Evolutionary conservation across 495 filamentous ascomycete genomes (phyloP).

Genomic region (Neurospora sublineolata): DNA sequence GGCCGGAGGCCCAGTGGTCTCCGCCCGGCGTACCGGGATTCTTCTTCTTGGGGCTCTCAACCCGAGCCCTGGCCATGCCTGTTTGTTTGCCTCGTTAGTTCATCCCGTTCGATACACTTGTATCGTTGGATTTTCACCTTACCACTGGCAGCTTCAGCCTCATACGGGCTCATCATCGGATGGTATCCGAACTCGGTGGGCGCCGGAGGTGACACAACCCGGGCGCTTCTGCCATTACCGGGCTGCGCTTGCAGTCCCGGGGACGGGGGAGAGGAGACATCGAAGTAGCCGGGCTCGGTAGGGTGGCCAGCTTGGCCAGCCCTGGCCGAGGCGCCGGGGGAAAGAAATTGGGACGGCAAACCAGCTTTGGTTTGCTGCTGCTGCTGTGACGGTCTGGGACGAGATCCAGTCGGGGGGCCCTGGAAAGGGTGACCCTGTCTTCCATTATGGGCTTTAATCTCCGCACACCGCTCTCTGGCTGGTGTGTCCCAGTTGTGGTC

Average conservation of each 20-base stretch:
- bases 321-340: background rate
- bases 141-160: conserved; percentile 8
- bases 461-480: conserved; percentile 2
- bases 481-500: conserved; percentile 9
- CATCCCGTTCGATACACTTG: background rate
- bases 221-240: background rate
- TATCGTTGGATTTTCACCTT: background rate
- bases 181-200: conserved; percentile 8
- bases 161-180: conserved; percentile 13
- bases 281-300: background rate
- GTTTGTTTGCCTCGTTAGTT: background rate
- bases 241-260: background rate
- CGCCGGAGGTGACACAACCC: background rate
- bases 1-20: background rate
- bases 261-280: background rate
- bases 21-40: background rate
- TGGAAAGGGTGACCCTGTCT: background rate
- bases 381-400: background rate
- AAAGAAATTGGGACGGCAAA: background rate
- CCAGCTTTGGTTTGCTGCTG: background rate
- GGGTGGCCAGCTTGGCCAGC: background rate
- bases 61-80: background rate
- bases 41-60: background rate
- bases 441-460: background rate
- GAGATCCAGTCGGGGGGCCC: conserved; percentile 6